Evolutionary conservation across 1,284 basidiomycete genomes (phyloP).

Genomic region (Pseudozyma hubeiensis): DNA sequence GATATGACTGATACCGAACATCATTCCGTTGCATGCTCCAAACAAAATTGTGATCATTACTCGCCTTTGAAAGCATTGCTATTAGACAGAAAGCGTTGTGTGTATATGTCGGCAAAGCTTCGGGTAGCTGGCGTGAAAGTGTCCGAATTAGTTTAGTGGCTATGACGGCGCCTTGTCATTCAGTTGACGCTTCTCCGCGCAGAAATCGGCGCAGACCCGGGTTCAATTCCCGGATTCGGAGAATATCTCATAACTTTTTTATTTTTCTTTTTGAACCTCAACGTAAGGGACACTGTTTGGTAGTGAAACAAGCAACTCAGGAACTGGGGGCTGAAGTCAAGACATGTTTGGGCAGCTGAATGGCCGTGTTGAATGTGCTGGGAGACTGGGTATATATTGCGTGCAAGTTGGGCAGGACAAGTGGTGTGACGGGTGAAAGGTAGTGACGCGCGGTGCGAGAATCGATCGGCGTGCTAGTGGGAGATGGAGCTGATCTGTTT

Average conservation of each 20-base stretch:
- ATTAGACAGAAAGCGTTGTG: neutral
- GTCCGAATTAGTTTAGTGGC: constrained; percentile 62
- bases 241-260: constrained; percentile 13
- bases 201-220: constrained; percentile 54
- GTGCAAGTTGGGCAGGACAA: neutral
- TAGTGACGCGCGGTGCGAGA: no score
- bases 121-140: neutral
- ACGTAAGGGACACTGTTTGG: no score
- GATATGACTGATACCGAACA: no score
- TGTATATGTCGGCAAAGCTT: neutral
- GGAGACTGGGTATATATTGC: no score
- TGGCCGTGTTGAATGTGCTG: no score
- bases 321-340: no score
- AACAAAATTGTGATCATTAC: no score
- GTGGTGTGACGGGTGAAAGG: neutral
- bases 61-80: no score
- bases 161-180: constrained; percentile 61
- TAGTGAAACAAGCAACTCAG: no score
- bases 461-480: neutral
- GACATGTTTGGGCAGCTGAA: no score
- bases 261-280: constrained; percentile 1
- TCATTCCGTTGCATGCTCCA: no score
- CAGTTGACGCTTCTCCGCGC: constrained; percentile 28
- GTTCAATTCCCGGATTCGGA: constrained; percentile 61
- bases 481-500: constrained; percentile 39